Evolutionary conservation across 2,329 filamentous ascomycete species (phyloP).

Genomic region (Phyllosticta ampelicida): DNA sequence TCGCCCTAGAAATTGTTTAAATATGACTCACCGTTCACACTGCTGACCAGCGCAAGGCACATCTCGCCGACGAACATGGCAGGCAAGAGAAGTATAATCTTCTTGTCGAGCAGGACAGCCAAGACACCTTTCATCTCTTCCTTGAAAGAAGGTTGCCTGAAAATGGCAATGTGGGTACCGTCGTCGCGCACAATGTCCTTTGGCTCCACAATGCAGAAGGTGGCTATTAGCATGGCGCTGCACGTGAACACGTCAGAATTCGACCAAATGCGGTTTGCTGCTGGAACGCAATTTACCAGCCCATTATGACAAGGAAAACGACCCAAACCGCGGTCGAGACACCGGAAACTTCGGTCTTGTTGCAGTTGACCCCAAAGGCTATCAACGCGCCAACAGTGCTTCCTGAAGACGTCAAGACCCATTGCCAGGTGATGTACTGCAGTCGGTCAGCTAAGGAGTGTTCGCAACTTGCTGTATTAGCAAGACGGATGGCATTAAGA

Average conservation of each 20-base stretch:
- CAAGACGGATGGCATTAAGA: no score
- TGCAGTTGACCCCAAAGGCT: not conserved
- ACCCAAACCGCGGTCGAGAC: not conserved
- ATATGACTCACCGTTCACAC: not conserved
- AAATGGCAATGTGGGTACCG: slow-evolving; percentile 16
- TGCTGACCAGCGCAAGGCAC: not conserved
- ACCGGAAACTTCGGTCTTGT: not conserved
- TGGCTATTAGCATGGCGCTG: slow-evolving; percentile 11
- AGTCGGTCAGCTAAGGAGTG: not conserved
- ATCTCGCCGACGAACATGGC: not conserved
- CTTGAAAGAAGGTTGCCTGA: slow-evolving; percentile 12
- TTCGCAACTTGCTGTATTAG: not conserved
- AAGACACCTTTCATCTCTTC: slow-evolving; percentile 13
- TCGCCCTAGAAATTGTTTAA: not conserved
- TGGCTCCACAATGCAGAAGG: slow-evolving; percentile 12
- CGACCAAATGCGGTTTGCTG: not conserved
- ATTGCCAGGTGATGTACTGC: not conserved
- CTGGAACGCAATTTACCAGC: not conserved
- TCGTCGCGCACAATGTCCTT: slow-evolving; percentile 15
- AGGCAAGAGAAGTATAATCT: not conserved
- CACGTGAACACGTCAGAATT: slow-evolving; percentile 12
- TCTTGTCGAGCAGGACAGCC: slow-evolving; percentile 10
- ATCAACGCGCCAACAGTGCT: not conserved
- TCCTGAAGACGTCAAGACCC: not conserved
- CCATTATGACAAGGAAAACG: not conserved